Percentiles rank a stretch among this genome's conserved stretches.
phyloP scores from a whole-genome alignment of 1,284 basidiomycete species.

The Moesziomyces parantarcticus region DNA sequence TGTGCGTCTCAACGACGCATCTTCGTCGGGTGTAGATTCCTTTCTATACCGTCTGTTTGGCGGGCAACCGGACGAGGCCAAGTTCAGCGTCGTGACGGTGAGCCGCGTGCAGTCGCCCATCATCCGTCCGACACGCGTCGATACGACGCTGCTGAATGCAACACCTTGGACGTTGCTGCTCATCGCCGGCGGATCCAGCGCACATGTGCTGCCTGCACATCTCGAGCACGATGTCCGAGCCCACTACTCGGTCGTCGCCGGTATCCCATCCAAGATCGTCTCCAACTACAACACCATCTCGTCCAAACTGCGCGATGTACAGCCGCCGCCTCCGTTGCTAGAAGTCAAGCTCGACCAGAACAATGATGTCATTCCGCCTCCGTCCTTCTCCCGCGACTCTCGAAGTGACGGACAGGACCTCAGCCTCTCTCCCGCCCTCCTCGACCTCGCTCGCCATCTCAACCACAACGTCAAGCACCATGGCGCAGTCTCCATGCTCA shows the following conservation, averaged over 20 bases:
- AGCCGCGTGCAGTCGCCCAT: constrained; percentile 31
- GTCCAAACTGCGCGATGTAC: constrained; percentile 5
- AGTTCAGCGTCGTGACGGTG: constrained; percentile 24
- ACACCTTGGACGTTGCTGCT: constrained; percentile 44
- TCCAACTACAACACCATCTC: constrained; percentile 36
- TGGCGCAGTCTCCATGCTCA: constrained; percentile 50
- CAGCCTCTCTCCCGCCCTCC: constrained; percentile 33
- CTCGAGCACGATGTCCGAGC: constrained; percentile 2
- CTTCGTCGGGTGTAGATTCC: constrained; percentile 9
- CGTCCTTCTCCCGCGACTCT: not conserved
- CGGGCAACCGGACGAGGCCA: not conserved
- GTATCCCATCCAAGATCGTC: constrained; percentile 43
- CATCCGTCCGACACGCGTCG: constrained; percentile 33
- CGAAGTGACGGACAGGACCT: constrained; percentile 38
- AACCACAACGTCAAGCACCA: constrained; percentile 16
- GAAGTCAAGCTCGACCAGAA: constrained; percentile 23
- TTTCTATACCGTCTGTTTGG: constrained; percentile 17
- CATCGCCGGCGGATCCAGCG: constrained; percentile 7
- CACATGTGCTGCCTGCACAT: constrained; percentile 1
- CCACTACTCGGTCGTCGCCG: constrained; percentile 27
- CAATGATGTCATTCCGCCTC: constrained; percentile 20
- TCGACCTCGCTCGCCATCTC: constrained; percentile 29
- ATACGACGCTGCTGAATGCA: constrained; percentile 28
- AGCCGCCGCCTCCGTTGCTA: constrained; percentile 13
- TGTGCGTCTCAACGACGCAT: constrained; percentile 21